Percentiles rank a stretch among this genome's conserved stretches.
These are phyloP conservation scores for Ogataea wickerhamii DNA, from an alignment of 805 yeast genomes.

Conservation along the genomic window DNA sequence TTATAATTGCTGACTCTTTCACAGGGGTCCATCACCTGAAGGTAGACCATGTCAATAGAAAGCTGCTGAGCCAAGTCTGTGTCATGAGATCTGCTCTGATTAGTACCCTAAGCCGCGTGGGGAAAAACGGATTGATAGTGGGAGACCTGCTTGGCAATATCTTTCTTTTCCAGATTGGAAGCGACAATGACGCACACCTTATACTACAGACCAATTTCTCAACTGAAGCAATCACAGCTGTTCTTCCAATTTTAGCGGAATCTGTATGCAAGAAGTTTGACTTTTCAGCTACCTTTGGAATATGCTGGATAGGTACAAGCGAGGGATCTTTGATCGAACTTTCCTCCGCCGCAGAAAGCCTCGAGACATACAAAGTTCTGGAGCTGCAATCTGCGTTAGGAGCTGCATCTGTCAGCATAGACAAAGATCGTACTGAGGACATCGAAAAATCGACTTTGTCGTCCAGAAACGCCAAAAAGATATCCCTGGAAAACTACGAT, in stretches of 20 bases:
- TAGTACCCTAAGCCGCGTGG: conserved; percentile 9
- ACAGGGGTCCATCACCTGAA: conserved; percentile 16
- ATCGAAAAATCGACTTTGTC: not conserved
- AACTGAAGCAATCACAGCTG: conserved; percentile 2
- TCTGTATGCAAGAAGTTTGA: not conserved
- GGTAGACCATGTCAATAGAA: conserved; percentile 5
- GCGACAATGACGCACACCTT: not conserved
- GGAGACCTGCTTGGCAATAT: conserved; percentile 28
- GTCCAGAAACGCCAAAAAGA: not conserved
- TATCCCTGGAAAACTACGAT: not conserved
- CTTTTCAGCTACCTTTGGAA: not conserved
- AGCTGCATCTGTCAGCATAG: not conserved
- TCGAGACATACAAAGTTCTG: not conserved
- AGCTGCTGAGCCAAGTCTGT: not conserved
- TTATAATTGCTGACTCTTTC: conserved; percentile 21
- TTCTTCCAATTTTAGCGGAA: not conserved
- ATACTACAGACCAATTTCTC: conserved; percentile 5
- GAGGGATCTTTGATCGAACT: conserved; percentile 12
- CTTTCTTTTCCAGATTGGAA: conserved; percentile 7
- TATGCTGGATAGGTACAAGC: conserved; percentile 16
- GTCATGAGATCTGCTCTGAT: conserved; percentile 4
- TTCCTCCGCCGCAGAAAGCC: not conserved
- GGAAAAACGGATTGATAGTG: conserved; percentile 15
- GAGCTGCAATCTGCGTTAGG: not conserved
- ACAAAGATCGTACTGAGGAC: not conserved